Base-by-base conservation (phyloP, 345 rosid genomes). In the Salix dunnii region DNA sequence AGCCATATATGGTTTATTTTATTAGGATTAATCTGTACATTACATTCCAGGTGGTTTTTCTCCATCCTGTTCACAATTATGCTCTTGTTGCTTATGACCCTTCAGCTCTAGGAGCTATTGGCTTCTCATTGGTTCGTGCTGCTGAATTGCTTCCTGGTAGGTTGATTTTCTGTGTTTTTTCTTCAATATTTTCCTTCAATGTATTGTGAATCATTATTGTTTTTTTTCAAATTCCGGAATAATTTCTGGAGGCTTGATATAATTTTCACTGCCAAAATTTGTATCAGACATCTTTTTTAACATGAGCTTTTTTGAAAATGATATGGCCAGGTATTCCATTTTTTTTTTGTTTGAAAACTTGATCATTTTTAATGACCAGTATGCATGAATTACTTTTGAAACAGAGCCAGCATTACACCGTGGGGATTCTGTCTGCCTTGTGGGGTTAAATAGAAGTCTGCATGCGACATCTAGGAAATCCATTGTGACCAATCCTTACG, bases 11-110 rank as follows among this genome's bases (percentile, higher is more conserved):
- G 27, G 30, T 2, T 31, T 60, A 42, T 51, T 71, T 77, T 79
- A 79, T 4, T 4, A 13, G 51, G 51, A 75, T 70, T 82, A 51
- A 81, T 80, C 49, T 67, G 35, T 65, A 64, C 61, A 68, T 83
- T 77, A 49, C 70, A 67, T 60, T 84, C 71, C 90, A 93, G 99
- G 94, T 96, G 79, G 94, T 93, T 77, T 96, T 93, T 81, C 96
- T 96, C 79, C 99, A 96, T 84, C 99, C 98, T 75, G 97, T 96
- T 83, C 92, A 91, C 82, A 96, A 96, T 82, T 96, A 86, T 81
- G 97, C 98, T 73, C 89, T 93, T 76, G 93, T 96, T 80, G 96
- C 97, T 14, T 96, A 93, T 85, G 89, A 96, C 74, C 97, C 98
- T 25, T 85, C 90, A 71, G 92, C 92, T 66, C 33, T 96, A 76